phyloP scores from a whole-genome alignment of 2,329 filamentous ascomycete genomes.

The Huntiella abstrusa region DNA sequence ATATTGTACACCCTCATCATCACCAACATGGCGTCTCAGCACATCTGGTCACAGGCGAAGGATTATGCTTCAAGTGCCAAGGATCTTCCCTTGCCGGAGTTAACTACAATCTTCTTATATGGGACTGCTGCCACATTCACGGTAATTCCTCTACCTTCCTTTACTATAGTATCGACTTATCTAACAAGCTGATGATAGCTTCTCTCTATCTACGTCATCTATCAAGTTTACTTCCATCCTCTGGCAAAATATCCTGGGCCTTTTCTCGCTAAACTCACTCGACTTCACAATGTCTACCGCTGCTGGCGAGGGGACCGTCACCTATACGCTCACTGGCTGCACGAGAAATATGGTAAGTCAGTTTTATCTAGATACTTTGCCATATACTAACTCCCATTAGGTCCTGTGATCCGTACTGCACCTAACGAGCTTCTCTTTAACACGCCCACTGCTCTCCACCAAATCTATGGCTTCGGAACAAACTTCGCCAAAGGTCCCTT shows the following conservation, averaged over 20 bases:
- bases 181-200: background rate
- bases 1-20: background rate
- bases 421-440: constrained; percentile 67
- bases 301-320: constrained; percentile 59
- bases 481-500: constrained; percentile 52
- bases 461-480: constrained; percentile 42
- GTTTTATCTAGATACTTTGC: background rate
- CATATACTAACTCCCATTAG: constrained; percentile 17
- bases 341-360: constrained; percentile 46
- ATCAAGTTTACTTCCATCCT: constrained; percentile 44
- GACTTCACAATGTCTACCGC: constrained; percentile 50
- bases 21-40: too few relatives aligned
- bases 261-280: constrained; percentile 42
- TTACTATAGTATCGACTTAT: background rate
- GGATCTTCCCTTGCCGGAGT: too few relatives aligned
- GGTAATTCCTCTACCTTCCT: too few relatives aligned
- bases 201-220: constrained; percentile 25
- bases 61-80: too few relatives aligned
- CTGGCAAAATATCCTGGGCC: constrained; percentile 47
- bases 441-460: constrained; percentile 45
- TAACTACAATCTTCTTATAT: too few relatives aligned
- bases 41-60: too few relatives aligned
- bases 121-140: too few relatives aligned
- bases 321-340: constrained; percentile 50
- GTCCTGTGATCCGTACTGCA: constrained; percentile 54